Evolutionary conservation across 768 basidiomycete genomes (phyloP).

Genomic region (Paxillus ammoniavirescens): DNA sequence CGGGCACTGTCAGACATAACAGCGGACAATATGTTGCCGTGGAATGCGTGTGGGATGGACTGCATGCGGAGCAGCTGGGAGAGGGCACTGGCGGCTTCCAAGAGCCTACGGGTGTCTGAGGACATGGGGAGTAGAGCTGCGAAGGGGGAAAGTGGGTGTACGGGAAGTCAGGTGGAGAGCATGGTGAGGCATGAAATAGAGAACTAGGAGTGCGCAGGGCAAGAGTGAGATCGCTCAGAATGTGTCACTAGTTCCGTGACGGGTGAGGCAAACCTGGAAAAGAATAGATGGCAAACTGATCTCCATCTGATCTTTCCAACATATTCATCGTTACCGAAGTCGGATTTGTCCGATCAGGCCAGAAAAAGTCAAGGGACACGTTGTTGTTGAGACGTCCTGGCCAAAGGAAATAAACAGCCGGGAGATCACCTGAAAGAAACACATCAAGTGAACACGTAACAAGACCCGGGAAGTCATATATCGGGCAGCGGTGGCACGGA

Average conservation of each 20-base stretch:
- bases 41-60: conserved; percentile 75
- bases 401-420: conserved; percentile 1
- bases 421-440: conserved; percentile 11
- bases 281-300: conserved; percentile 33
- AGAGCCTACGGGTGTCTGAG: conserved; percentile 67
- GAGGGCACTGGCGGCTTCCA: conserved; percentile 77
- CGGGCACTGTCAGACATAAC: conserved; percentile 63
- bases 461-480: background rate
- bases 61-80: conserved; percentile 57
- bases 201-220: conserved; percentile 40
- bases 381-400: conserved; percentile 1
- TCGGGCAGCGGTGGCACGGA: background rate
- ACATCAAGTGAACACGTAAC: conserved; percentile 7
- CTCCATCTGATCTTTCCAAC: conserved; percentile 27
- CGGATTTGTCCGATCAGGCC: conserved; percentile 29
- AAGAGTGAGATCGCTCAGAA: conserved; percentile 36
- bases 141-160: conserved; percentile 25
- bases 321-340: conserved; percentile 15
- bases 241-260: conserved; percentile 52
- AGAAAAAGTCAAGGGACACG: conserved; percentile 9
- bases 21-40: conserved; percentile 72
- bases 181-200: conserved; percentile 51
- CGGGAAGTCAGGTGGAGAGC: conserved; percentile 42
- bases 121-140: conserved; percentile 40
- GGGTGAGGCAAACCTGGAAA: conserved; percentile 43